Conservation (phyloP, 2,329 filamentous ascomycete genomes). For the Fusarium redolens region DNA sequence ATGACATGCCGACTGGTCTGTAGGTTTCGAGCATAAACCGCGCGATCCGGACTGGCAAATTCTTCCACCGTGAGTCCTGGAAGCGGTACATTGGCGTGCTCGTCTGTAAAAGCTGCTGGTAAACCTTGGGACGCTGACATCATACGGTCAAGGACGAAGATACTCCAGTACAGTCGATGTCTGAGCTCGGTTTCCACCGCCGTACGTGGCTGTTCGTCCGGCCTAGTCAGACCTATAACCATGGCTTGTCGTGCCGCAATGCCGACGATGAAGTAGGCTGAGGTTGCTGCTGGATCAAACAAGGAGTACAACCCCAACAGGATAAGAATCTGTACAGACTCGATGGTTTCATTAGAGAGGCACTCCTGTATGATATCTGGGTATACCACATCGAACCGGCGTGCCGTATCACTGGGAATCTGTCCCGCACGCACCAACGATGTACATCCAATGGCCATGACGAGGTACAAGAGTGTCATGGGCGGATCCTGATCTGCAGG, state of each 20-base stretch:
- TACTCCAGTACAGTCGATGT: slow-evolving; percentile 58
- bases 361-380: slow-evolving; percentile 56
- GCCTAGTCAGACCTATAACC: slow-evolving; percentile 52
- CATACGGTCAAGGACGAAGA: slow-evolving; percentile 59
- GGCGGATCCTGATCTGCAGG: slow-evolving; percentile 42
- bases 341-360: slow-evolving; percentile 49
- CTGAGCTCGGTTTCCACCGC: slow-evolving; percentile 49
- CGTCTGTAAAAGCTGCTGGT: slow-evolving; percentile 53
- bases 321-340: slow-evolving; percentile 56
- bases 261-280: slow-evolving; percentile 55
- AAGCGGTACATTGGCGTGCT: slow-evolving; percentile 54
- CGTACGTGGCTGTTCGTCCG: slow-evolving; percentile 43
- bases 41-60: slow-evolving; percentile 54
- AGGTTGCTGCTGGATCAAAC: slow-evolving; percentile 55
- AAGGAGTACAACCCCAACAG: slow-evolving; percentile 57
- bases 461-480: slow-evolving; percentile 54
- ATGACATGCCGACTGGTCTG: slow-evolving; percentile 60
- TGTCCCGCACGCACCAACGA: slow-evolving; percentile 57
- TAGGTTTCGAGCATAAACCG: slow-evolving; percentile 53
- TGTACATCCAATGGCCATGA: slow-evolving; percentile 60
- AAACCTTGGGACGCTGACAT: slow-evolving; percentile 56
- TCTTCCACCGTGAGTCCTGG: slow-evolving; percentile 59
- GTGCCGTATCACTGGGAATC: slow-evolving; percentile 48
- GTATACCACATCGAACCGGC: slow-evolving; percentile 53
- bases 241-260: slow-evolving; percentile 55